These are phyloP conservation scores for Russula sp. DNA, from an alignment of 768 basidiomycete species.

Conservation along the genomic window DNA sequence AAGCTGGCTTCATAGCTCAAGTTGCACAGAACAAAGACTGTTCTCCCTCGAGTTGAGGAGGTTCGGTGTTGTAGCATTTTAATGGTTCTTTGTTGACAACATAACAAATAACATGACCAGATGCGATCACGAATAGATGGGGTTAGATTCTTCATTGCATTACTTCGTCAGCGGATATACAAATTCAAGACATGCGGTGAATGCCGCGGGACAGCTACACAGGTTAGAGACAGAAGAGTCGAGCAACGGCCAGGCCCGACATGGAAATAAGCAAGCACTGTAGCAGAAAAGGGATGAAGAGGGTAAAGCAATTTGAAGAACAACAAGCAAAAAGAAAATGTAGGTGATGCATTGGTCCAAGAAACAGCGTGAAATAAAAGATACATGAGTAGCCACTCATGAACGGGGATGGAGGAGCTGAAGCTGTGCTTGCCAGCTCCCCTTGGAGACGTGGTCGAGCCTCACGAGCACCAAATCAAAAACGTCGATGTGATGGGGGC, in stretches of 20 bases:
- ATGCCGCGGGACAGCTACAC: conserved; percentile 6
- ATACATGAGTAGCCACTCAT: neutral
- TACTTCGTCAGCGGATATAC: neutral
- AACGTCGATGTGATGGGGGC: conserved; percentile 46
- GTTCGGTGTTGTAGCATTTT: too few species aligned
- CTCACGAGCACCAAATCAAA: conserved; percentile 71
- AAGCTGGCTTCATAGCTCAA: neutral
- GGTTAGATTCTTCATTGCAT: neutral
- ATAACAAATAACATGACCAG: neutral
- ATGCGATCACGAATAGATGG: neutral
- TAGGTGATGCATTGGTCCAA: neutral
- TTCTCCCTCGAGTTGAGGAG: neutral
- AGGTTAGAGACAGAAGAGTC: neutral
- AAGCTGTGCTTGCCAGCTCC: conserved; percentile 77
- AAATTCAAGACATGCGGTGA: neutral
- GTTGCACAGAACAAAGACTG: neutral
- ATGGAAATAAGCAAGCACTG: neutral
- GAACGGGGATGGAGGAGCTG: conserved; percentile 35
- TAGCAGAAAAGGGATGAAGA: neutral
- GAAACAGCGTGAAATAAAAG: neutral
- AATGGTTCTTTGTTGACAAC: neutral
- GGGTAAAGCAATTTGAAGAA: neutral
- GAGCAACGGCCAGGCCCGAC: neutral
- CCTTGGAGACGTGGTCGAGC: conserved; percentile 77
- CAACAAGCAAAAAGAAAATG: neutral